Percentiles rank a stretch among this genome's conserved stretches.
Evolutionary conservation across 805 yeast genomes (phyloP).

Genomic region (Saccharomycopsis fibuligera): DNA sequence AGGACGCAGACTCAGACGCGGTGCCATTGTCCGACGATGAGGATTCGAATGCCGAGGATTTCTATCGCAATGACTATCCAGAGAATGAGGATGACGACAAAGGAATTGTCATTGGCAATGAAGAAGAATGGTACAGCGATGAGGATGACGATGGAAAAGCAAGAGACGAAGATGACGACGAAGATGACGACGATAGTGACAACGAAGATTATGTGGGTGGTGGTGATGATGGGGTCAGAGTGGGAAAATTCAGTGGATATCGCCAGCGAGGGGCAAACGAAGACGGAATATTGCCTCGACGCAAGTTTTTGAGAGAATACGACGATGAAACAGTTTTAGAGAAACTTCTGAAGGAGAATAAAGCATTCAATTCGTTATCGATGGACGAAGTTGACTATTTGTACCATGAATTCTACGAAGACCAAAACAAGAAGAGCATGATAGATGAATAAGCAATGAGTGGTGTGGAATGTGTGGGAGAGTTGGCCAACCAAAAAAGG

Average conservation of each 20-base stretch:
- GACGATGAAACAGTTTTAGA: slow-evolving; percentile 11
- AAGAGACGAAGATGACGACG: background rate
- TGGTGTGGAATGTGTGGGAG: background rate
- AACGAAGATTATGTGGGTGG: background rate
- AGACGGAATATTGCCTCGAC: background rate
- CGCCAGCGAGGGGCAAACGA: background rate
- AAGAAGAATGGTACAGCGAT: slow-evolving; percentile 32
- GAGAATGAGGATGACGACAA: slow-evolving; percentile 77
- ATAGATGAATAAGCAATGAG: slow-evolving; percentile 1
- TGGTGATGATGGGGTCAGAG: background rate
- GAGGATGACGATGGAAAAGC: slow-evolving; percentile 30
- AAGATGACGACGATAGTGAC: slow-evolving; percentile 4
- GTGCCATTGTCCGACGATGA: slow-evolving; percentile 58
- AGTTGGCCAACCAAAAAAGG: background rate
- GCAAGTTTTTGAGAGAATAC: background rate
- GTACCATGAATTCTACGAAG: slow-evolving; percentile 18
- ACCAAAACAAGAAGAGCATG: slow-evolving; percentile 6
- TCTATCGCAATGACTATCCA: slow-evolving; percentile 89
- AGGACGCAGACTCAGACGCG: slow-evolving; percentile 33
- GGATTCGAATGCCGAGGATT: slow-evolving; percentile 87
- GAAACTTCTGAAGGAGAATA: slow-evolving; percentile 5
- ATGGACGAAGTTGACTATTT: slow-evolving; percentile 17
- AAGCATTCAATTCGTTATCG: slow-evolving; percentile 4
- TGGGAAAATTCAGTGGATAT: background rate
- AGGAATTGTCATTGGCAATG: slow-evolving; percentile 32